These are phyloP conservation scores for Lophiotrema nucula DNA, from an alignment of 495 filamentous ascomycete species.

Conservation along the genomic window DNA sequence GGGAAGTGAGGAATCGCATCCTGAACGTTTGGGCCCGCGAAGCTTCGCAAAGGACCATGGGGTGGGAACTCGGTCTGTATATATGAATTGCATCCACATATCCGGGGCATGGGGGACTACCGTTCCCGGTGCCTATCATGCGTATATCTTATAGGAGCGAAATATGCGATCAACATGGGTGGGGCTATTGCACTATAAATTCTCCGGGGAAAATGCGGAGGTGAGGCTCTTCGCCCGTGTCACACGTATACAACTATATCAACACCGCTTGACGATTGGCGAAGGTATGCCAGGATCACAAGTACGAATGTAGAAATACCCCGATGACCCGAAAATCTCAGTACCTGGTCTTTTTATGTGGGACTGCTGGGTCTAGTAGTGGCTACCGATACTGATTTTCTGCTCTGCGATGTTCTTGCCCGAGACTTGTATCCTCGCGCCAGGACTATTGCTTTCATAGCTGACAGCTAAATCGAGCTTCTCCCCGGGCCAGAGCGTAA, in stretches of 20 bases:
- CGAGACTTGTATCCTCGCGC: background rate
- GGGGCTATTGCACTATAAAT: background rate
- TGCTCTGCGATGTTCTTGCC: constrained; percentile 5
- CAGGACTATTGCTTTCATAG: background rate
- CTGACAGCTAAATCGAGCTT: constrained; percentile 38
- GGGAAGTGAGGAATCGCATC: background rate
- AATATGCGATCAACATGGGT: background rate
- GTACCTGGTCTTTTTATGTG: no score
- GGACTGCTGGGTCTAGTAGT: no score
- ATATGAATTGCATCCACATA: background rate
- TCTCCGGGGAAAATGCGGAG: constrained; percentile 8
- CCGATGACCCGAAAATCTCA: no score
- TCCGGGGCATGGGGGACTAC: background rate
- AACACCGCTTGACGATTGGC: no score
- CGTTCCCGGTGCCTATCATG: background rate
- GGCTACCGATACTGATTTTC: background rate
- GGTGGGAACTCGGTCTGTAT: background rate
- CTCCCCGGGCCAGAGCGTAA: constrained; percentile 61
- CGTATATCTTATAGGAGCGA: constrained; percentile 22
- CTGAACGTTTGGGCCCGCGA: background rate
- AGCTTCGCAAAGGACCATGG: background rate
- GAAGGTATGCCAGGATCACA: no score
- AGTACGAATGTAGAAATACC: no score
- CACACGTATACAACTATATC: background rate
- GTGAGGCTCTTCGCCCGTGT: constrained; percentile 6